Base-by-base conservation (phyloP, 73 alveolate species). In the Diophrys sp. region DNA sequence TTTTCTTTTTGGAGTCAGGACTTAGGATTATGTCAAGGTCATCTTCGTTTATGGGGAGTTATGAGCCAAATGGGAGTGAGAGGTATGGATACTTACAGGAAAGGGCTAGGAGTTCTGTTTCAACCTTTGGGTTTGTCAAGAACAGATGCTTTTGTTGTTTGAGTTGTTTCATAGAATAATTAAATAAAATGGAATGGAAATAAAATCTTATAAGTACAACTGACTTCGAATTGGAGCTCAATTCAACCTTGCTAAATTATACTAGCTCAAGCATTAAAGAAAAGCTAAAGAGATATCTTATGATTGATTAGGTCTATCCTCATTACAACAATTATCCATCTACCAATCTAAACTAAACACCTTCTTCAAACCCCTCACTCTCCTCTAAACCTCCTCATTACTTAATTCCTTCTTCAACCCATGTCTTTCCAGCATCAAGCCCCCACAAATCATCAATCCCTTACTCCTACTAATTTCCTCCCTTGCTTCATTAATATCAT, bases 1-100 rank as follows among this genome's bases (percentile, higher is more conserved):
- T 75, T 77, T 80, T 85, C 73, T 74, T 32, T 67, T 86, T 73
- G 72, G 67, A 28, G 18, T 44, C 62, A 11, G n/a, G n/a, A 11
- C 62, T 18, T 5, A 44, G 62, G 18, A 44, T 44, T 11, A 44
- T 18, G 5, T 44, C 62, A 11, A 44, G 18, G 62, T 44, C 62
- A 11, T 44, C 62, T 18, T 44, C 62, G 18, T 44, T 11, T 18
- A 44, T 44, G 5, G 5, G n/a, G n/a, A n/a, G 62, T 18, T 44
- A 5, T 44, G 62, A 44, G 62, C 62, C 62, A 44, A 11, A 18
- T 44, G 62, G n/a, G n/a, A n/a, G n/a, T n/a, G n/a, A n/a, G n/a
- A n/a, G n/a, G n/a, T n/a, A n/a, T n/a, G n/a, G n/a, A n/a, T n/a
- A n/a, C n/a, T n/a, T n/a, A n/a, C n/a, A n/a, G n/a, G n/a, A 44